A percentile compares a stretch with the other conserved stretches of the same genome.
phyloP scores from a whole-genome alignment of 192 early-diverging fungal genomes.

The Umbelopsis sp. region DNA sequence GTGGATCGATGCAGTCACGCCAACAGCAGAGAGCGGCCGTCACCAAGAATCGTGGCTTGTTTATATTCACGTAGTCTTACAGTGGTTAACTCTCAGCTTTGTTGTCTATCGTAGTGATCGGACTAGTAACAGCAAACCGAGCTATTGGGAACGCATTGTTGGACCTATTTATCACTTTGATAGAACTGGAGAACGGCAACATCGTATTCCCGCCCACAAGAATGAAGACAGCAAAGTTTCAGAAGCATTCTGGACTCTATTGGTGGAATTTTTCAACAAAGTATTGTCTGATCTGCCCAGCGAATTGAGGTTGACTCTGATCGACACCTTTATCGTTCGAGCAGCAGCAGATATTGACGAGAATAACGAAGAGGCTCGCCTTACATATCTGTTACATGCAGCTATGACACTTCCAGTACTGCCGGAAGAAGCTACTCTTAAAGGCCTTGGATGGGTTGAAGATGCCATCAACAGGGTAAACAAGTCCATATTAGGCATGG shows the following conservation, averaged over 20 bases:
- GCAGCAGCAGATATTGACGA: not conserved
- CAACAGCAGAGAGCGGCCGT: not conserved
- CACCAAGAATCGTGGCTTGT: slow-evolving; percentile 42
- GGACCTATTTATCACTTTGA: not conserved
- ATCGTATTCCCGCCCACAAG: not conserved
- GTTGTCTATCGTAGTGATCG: not conserved
- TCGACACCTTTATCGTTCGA: slow-evolving; percentile 26
- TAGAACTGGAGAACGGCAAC: not conserved
- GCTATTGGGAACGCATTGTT: slow-evolving; percentile 29
- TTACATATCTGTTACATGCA: slow-evolving; percentile 18
- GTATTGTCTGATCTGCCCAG: slow-evolving; percentile 20
- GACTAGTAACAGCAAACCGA: not conserved
- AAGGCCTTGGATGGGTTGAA: slow-evolving; percentile 53
- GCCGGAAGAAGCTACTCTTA: slow-evolving; percentile 51
- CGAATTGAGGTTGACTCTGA: slow-evolving; percentile 21
- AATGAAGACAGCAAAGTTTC: not conserved
- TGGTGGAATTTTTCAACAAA: slow-evolving; percentile 23
- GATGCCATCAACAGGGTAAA: slow-evolving; percentile 2
- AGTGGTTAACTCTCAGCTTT: slow-evolving; percentile 49
- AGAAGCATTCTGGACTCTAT: slow-evolving; percentile 25
- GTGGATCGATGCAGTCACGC: not conserved
- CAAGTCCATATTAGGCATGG: not conserved
- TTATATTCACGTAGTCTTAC: slow-evolving; percentile 48
- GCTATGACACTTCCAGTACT: slow-evolving; percentile 36
- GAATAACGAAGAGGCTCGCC: not conserved